These are phyloP conservation scores for Prunus armeniaca DNA, from an alignment of 306 rosid genomes.

Conservation along the genomic window DNA sequence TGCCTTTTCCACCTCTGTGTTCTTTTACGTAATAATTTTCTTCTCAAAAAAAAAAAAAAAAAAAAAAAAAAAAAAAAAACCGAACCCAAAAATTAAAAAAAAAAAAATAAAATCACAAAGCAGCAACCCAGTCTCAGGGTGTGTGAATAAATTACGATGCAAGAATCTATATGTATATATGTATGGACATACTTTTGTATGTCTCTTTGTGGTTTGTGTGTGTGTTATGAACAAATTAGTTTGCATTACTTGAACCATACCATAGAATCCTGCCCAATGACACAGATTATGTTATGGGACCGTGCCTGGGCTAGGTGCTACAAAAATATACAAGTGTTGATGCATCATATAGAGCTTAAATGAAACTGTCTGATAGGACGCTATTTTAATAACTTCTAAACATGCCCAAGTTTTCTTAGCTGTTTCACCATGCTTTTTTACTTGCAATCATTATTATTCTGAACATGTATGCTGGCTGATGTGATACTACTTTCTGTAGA, in stretches of 20 bases:
- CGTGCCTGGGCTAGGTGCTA: not conserved
- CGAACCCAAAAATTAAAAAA: too few species aligned
- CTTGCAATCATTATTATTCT: not conserved
- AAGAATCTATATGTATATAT: not conserved
- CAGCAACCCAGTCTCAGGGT: too few species aligned
- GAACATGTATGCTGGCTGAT: not conserved
- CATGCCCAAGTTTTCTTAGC: not conserved
- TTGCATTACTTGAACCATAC: not conserved
- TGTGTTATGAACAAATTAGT: not conserved
- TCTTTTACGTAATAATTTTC: too few species aligned
- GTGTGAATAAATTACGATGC: not conserved
- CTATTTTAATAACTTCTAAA: not conserved
- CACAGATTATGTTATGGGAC: not conserved
- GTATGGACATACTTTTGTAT: not conserved
- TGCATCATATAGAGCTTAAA: not conserved
- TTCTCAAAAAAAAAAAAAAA: too few species aligned
- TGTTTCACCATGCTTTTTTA: not conserved
- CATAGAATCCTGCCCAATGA: not conserved
- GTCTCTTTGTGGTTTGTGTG: not conserved
- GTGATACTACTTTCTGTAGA: not conserved
- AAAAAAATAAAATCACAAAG: too few species aligned
- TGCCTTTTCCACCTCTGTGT: too few species aligned
- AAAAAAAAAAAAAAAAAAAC: not conserved
- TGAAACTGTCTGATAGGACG: not conserved
- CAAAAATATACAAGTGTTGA: not conserved